Evolutionary conservation across 768 basidiomycete genomes (phyloP), one percentile per base, ranked within the genome.

Genomic region (Pleurotus platypus): DNA sequence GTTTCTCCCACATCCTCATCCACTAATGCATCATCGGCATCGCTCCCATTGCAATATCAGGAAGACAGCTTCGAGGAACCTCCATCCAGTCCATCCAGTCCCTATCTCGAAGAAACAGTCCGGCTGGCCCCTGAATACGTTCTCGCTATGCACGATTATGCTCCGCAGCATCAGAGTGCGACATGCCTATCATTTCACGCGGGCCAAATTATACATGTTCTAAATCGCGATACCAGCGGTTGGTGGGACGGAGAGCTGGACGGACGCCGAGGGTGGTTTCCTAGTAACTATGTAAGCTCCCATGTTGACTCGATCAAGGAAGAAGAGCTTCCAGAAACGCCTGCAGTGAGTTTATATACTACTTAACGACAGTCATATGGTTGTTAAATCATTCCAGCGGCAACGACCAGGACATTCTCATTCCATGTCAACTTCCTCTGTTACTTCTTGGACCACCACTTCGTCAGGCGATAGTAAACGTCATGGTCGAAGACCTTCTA

Each of bases 201-300:
- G 0, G 95, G 96, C 3, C 90, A 98, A 66, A 81, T 95, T 55
- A 94, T 98, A 56, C 87, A 87, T 58, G 93, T 98, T n/a, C 76
- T 90, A 48, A 93, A 92, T 65, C 81, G 86, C 61, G 93, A 98
- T 72, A 59, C 78, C 2, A 91, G 87, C 63, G 97, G 97, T 0
- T 98, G 97, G 97, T 98, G 96, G 96, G 95, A 99, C 67, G 97
- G 97, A 8, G 94, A 98, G 71, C 70, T 96, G 15, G 90, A 93
- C 37, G 90, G 86, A 2, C 75, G 86, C 59, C 76, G 95, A 64
- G 97, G 97, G 11, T 99, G 97, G 97, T 98, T 98, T 72, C 97
- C 97, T 16, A 94, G 92, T 65, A 99, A 98, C 72, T 98, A 97
- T 73, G 90, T 92, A 61, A 87, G 85, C 62, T 74, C 81, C 13